Evolutionary conservation across 2,329 filamentous ascomycete genomes (phyloP).

Genomic region (Apiospora marii): DNA sequence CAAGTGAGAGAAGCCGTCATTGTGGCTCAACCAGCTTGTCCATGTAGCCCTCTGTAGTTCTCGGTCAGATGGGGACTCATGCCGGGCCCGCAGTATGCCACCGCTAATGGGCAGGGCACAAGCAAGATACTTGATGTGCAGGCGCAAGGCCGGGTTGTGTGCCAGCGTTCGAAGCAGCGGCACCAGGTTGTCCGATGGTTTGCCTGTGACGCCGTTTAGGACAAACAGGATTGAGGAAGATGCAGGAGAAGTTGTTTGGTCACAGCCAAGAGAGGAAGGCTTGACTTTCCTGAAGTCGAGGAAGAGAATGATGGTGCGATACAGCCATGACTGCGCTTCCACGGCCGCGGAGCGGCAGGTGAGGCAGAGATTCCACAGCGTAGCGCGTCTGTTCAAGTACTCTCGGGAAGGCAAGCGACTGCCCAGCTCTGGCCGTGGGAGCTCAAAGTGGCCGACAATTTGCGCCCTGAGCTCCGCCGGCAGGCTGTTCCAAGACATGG

Average conservation of each 20-base stretch:
- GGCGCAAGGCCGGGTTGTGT: not conserved
- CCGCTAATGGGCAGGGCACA: not conserved
- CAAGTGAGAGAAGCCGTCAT: not conserved
- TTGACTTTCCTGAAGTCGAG: not conserved
- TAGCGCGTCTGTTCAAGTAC: not conserved
- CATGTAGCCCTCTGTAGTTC: no score
- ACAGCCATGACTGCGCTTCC: not conserved
- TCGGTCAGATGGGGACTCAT: no score
- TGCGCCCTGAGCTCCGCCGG: not conserved
- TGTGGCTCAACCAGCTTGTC: no score
- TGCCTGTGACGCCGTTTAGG: no score
- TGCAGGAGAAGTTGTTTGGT: no score
- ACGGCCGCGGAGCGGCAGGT: not conserved
- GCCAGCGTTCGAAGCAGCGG: not conserved
- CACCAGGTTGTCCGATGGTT: not conserved
- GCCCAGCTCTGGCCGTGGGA: not conserved
- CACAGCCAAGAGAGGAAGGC: no score
- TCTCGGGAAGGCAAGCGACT: not conserved
- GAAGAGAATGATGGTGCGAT: not conserved
- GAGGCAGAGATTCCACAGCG: not conserved
- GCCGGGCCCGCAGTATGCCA: not conserved
- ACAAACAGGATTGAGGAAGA: no score
- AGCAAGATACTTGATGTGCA: not conserved
- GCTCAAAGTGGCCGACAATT: not conserved
- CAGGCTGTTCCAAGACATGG: not conserved